Evolutionary conservation across 208 protist species (phyloP).

Genomic region (Acanthamoeba lugdunensis): DNA sequence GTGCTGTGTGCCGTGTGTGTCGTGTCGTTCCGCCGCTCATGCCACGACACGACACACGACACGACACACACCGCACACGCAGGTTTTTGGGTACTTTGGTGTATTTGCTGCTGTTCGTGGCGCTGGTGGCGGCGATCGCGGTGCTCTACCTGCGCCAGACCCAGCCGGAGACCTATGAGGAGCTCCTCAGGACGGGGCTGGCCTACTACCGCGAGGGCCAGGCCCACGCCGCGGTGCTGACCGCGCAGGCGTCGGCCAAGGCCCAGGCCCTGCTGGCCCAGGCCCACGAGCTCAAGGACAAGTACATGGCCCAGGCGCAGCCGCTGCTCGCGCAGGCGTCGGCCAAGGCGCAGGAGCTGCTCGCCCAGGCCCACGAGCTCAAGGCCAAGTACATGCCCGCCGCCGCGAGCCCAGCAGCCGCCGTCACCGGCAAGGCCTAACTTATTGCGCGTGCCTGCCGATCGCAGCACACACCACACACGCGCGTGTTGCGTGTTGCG

Average conservation of each 20-base stretch:
- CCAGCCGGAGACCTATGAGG: conserved; percentile 19
- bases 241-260: background rate
- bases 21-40: background rate
- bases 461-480: too few species aligned
- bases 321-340: background rate
- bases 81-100: conserved; percentile 19
- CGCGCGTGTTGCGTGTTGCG: too few species aligned
- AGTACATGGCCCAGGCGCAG: too few species aligned
- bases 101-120: background rate
- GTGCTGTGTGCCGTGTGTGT: background rate
- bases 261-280: background rate
- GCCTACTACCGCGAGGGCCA: background rate
- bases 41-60: too few species aligned
- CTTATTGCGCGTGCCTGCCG: too few species aligned
- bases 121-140: conserved; percentile 8
- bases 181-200: background rate
- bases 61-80: background rate
- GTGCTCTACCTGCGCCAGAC: conserved; percentile 4
- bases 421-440: background rate
- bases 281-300: background rate
- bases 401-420: background rate
- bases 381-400: too few species aligned
- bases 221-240: background rate
- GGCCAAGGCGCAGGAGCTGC: background rate
- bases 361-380: background rate